phyloP scores from a whole-genome alignment of 805 yeast genomes.

The Torulaspora quercuum region DNA sequence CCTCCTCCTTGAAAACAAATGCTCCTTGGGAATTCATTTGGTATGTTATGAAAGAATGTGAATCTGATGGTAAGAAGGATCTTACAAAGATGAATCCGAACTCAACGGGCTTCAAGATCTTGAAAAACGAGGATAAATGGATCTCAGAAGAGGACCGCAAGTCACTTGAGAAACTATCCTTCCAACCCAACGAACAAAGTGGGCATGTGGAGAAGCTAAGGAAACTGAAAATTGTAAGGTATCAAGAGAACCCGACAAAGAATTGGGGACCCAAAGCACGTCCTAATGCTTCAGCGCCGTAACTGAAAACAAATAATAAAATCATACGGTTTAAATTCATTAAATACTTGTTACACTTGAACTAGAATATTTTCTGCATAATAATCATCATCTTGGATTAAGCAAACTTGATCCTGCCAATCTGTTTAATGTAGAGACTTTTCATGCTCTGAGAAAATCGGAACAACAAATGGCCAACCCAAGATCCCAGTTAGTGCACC shows the following conservation, averaged over 20 bases:
- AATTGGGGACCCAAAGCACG: constrained; percentile 97
- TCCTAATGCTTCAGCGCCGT: constrained; percentile 43
- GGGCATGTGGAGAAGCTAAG: constrained; percentile 57
- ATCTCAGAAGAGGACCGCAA: constrained; percentile 11
- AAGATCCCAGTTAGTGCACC: constrained; percentile 18
- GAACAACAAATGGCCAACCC: constrained; percentile 32
- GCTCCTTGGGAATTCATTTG: constrained; percentile 83
- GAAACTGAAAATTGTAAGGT: constrained; percentile 76
- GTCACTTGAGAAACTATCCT: constrained; percentile 39
- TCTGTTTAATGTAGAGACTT: no score
- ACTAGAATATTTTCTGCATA: no score
- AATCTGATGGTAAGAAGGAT: constrained; percentile 48
- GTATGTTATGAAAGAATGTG: constrained; percentile 59
- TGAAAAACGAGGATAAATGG: constrained; percentile 39
- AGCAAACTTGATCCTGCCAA: no score
- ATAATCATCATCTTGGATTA: no score
- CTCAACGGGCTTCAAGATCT: constrained; percentile 56
- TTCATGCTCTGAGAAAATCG: no score
- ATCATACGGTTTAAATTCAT: not conserved
- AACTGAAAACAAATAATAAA: no score
- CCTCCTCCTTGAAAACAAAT: constrained; percentile 81
- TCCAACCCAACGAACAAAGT: constrained; percentile 59
- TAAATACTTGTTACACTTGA: no score
- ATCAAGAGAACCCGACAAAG: constrained; percentile 87
- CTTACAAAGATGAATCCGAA: constrained; percentile 44